Conservation (phyloP, 768 basidiomycete genomes). For the Russula sp. region DNA sequence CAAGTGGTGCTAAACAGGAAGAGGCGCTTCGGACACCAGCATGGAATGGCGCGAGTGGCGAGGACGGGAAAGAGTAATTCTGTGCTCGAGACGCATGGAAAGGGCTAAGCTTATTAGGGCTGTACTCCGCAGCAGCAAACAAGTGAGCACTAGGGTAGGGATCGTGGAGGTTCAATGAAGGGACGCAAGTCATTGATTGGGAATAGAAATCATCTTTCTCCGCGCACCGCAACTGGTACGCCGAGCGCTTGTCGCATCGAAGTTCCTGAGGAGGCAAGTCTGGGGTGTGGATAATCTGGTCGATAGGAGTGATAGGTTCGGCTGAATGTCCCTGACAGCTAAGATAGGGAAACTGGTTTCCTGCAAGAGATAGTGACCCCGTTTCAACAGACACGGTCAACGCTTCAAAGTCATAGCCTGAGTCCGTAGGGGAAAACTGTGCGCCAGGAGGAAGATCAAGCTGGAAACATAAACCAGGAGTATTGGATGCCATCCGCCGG, state of each 20-base stretch:
- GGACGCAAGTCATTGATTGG: constrained; percentile 8
- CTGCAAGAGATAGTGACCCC: constrained; percentile 14
- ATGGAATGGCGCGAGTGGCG: constrained; percentile 19
- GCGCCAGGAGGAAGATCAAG: constrained; percentile 31
- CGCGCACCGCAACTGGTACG: constrained; percentile 5
- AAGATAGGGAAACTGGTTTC: constrained; percentile 15
- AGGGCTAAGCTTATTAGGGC: constrained; percentile 13
- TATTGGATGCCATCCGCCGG: constrained; percentile 37
- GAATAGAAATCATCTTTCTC: constrained; percentile 14
- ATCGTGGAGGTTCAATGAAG: constrained; percentile 4
- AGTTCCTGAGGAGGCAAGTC: constrained; percentile 33
- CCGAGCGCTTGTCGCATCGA: constrained; percentile 26
- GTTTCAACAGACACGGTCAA: constrained; percentile 13
- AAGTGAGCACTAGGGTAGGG: constrained; percentile 5
- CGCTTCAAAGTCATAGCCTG: constrained; percentile 23
- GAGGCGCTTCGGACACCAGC: constrained; percentile 1
- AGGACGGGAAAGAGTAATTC: constrained; percentile 22
- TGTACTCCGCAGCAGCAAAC: background rate
- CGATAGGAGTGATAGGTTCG: constrained; percentile 32
- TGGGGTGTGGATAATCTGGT: constrained; percentile 36
- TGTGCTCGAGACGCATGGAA: constrained; percentile 22
- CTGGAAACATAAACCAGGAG: constrained; percentile 33
- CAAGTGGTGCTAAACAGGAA: constrained; percentile 12
- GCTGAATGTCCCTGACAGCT: constrained; percentile 9
- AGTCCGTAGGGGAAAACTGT: constrained; percentile 25